Conservation (phyloP, 306 rosid genomes). For the Arachis stenosperma region DNA sequence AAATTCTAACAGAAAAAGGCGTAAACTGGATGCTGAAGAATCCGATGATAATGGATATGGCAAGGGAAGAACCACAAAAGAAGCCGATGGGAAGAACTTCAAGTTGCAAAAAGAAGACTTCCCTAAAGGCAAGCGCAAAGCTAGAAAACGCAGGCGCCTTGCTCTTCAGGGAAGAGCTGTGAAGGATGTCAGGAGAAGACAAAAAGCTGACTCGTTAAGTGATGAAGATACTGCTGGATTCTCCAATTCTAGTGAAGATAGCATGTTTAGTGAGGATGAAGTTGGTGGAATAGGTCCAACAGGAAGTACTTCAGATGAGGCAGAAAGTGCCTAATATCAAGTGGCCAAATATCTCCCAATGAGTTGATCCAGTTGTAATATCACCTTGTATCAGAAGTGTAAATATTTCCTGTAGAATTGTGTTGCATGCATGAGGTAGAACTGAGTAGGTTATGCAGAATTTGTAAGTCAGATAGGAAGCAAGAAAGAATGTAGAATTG, state of each 20-base stretch:
- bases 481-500: conserved; percentile 38
- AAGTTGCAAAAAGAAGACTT: conserved; percentile 81
- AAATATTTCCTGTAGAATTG: conserved; percentile 37
- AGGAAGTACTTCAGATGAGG: conserved; percentile 82
- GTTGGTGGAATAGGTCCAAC: conserved; percentile 55
- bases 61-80: conserved; percentile 63
- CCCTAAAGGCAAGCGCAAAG: conserved; percentile 97
- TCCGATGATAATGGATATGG: conserved; percentile 78
- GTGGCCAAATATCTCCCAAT: conserved; percentile 11
- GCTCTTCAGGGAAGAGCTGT: conserved; percentile 93
- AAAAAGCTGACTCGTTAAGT: conserved; percentile 52
- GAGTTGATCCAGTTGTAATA: background rate
- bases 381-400: conserved; percentile 36
- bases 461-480: conserved; percentile 31
- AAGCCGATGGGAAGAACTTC: conserved; percentile 69
- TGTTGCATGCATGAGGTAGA: conserved; percentile 30
- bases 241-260: conserved; percentile 81
- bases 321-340: conserved; percentile 49
- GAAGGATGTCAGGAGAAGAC: conserved; percentile 75
- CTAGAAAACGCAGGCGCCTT: conserved; percentile 86
- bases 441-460: conserved; percentile 43
- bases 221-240: conserved; percentile 73
- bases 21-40: conserved; percentile 85
- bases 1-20: conserved; percentile 81
- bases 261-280: conserved; percentile 81